Evolutionary conservation across 1,284 basidiomycete genomes (phyloP).

Genomic region (Ustilago lituana): DNA sequence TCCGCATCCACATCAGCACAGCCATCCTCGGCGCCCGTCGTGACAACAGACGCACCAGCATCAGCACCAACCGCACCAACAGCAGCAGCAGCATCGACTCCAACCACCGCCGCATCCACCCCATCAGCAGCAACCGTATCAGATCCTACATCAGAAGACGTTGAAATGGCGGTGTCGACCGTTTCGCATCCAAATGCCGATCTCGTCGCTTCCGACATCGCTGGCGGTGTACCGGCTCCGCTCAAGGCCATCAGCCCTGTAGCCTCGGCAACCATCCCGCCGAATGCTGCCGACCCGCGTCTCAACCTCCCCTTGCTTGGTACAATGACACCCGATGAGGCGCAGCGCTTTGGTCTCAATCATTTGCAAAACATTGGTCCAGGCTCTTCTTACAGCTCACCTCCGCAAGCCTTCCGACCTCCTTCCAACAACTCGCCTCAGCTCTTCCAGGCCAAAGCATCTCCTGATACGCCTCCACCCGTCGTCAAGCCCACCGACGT

Average conservation of each 20-base stretch:
- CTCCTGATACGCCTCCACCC: conserved; percentile 12
- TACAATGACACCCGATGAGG: conserved; percentile 9
- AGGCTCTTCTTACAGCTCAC: conserved; percentile 17
- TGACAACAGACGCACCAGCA: neutral
- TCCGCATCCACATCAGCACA: neutral
- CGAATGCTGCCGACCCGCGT: conserved; percentile 2
- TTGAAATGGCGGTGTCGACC: conserved; percentile 30
- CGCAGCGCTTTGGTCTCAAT: conserved; percentile 23
- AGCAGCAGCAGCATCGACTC: neutral
- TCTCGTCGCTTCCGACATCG: conserved; percentile 2
- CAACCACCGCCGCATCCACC: conserved; percentile 4
- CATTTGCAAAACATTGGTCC: conserved; percentile 12
- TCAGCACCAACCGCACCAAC: conserved; percentile 7
- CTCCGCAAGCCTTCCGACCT: conserved; percentile 28
- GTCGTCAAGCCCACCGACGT: conserved; percentile 34
- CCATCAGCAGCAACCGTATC: conserved; percentile 15
- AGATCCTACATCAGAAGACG: conserved; percentile 17
- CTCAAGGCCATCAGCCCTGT: conserved; percentile 27
- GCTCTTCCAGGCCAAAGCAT: conserved; percentile 27
- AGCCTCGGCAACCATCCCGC: conserved; percentile 13
- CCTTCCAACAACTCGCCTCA: conserved; percentile 24
- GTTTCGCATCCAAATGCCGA: conserved; percentile 16
- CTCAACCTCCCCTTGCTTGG: conserved; percentile 18
- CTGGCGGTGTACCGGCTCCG: neutral
- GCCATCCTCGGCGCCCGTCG: neutral